Conservation (phyloP, 2,329 filamentous ascomycete species). For the Pyrenophora tritici-repentis region DNA sequence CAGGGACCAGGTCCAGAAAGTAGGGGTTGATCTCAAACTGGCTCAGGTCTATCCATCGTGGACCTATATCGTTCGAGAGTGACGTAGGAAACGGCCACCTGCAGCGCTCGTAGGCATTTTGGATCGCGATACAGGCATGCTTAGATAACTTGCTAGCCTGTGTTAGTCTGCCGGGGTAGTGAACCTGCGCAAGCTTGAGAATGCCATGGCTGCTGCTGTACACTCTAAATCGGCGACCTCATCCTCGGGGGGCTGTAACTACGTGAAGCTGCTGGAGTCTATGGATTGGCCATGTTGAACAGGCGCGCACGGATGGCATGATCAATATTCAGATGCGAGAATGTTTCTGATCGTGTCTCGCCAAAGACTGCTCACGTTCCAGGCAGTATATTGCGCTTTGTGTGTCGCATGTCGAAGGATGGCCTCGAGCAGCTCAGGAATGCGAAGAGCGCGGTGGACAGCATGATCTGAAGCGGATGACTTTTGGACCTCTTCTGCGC, state of each 20-base stretch:
- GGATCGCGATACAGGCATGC: neutral
- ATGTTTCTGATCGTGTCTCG: neutral
- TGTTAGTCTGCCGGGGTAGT: neutral
- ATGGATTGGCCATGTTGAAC: neutral
- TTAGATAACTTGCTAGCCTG: neutral
- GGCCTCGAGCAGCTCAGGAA: neutral
- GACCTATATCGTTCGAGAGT: neutral
- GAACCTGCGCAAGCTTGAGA: neutral
- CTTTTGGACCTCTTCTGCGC: too few species aligned
- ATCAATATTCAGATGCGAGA: neutral
- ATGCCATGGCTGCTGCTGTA: neutral
- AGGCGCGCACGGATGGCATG: neutral
- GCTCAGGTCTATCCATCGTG: neutral
- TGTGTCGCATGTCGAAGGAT: neutral
- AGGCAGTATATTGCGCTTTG: conserved; percentile 1
- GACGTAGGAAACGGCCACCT: neutral
- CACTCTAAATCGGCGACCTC: neutral
- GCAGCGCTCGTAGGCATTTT: neutral
- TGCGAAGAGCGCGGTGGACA: neutral
- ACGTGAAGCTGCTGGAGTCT: neutral
- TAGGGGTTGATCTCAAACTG: neutral
- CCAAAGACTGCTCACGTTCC: neutral
- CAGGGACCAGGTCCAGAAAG: neutral
- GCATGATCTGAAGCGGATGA: neutral
- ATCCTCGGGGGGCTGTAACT: neutral